phyloP scores from a whole-genome alignment of 495 filamentous ascomycete species.

The Hamigera avellanea region DNA sequence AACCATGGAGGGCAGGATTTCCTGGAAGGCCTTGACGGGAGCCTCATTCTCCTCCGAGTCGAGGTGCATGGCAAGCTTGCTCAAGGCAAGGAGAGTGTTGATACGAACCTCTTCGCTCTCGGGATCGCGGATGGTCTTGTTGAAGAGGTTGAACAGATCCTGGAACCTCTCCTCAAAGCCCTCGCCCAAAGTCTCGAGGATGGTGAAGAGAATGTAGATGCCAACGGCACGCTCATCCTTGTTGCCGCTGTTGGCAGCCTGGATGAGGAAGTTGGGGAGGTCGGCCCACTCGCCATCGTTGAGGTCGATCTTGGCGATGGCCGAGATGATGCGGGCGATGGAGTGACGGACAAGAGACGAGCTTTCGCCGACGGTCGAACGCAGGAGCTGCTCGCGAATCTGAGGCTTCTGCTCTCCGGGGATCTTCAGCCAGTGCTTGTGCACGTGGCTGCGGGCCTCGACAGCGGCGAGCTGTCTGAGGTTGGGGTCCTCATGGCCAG shows the following conservation, averaged over 20 bases:
- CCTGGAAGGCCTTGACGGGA: slow-evolving; percentile 60
- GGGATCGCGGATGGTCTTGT: slow-evolving; percentile 76
- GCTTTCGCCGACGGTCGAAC: slow-evolving; percentile 68
- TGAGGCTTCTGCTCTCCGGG: slow-evolving; percentile 56
- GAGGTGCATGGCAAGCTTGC: slow-evolving; percentile 76
- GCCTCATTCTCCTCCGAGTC: slow-evolving; percentile 72
- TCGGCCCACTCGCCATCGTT: slow-evolving; percentile 80
- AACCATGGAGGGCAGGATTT: slow-evolving; percentile 78
- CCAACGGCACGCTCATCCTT: slow-evolving; percentile 78
- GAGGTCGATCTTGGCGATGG: slow-evolving; percentile 76
- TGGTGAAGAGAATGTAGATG: slow-evolving; percentile 83
- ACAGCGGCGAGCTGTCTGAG: slow-evolving; percentile 85
- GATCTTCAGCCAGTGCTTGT: slow-evolving; percentile 71
- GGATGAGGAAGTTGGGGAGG: slow-evolving; percentile 61
- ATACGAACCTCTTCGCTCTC: slow-evolving; percentile 85
- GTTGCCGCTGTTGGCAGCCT: slow-evolving; percentile 57
- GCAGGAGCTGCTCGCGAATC: slow-evolving; percentile 69
- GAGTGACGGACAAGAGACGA: slow-evolving; percentile 69
- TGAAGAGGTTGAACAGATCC: slow-evolving; percentile 74
- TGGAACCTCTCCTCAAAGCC: slow-evolving; percentile 63
- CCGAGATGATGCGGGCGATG: slow-evolving; percentile 74
- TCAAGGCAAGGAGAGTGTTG: slow-evolving; percentile 90
- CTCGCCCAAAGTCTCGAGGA: slow-evolving; percentile 75
- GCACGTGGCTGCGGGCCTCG: slow-evolving; percentile 67
- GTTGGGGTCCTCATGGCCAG: slow-evolving; percentile 55